phyloP scores from a whole-genome alignment of 306 rosid genomes.

The Sphenostylis stenocarpa region DNA sequence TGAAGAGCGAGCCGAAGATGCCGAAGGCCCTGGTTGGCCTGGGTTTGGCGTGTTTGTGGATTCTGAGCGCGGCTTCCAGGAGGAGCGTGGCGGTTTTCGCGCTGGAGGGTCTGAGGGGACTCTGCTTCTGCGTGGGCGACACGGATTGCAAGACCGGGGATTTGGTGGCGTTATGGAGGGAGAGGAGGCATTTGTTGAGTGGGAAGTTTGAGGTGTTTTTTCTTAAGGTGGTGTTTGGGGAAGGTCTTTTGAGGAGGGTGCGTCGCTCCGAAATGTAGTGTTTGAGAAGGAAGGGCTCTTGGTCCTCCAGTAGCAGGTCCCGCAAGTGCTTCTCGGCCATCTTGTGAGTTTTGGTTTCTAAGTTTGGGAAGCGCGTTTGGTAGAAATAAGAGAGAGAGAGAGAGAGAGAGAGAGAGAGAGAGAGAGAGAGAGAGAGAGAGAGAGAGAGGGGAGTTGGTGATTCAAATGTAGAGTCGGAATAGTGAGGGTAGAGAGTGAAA shows the following conservation, averaged over 20 bases:
- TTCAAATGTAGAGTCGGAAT: conserved; percentile 63
- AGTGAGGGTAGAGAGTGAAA: conserved; percentile 45
- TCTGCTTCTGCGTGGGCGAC: conserved; percentile 52
- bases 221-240: conserved; percentile 24
- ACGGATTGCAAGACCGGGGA: conserved; percentile 69
- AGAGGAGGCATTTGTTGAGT: conserved; percentile 48
- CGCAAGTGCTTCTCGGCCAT: conserved; percentile 49
- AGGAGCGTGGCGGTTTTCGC: conserved; percentile 71
- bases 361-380: not conserved
- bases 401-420: conserved; percentile 7
- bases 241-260: conserved; percentile 38
- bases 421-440: not conserved
- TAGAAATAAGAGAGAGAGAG: conserved; percentile 14
- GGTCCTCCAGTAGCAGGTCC: conserved; percentile 59
- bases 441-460: conserved; percentile 46
- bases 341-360: not conserved
- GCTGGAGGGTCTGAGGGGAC: conserved; percentile 54
- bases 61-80: conserved; percentile 79
- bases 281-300: conserved; percentile 64
- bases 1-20: conserved; percentile 68
- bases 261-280: conserved; percentile 56
- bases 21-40: conserved; percentile 41
- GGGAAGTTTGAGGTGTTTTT: conserved; percentile 27
- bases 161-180: conserved; percentile 48
- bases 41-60: conserved; percentile 58